phyloP scores from a whole-genome alignment of 371 early-diverging fungal species.

The Parasitella parasitica region DNA sequence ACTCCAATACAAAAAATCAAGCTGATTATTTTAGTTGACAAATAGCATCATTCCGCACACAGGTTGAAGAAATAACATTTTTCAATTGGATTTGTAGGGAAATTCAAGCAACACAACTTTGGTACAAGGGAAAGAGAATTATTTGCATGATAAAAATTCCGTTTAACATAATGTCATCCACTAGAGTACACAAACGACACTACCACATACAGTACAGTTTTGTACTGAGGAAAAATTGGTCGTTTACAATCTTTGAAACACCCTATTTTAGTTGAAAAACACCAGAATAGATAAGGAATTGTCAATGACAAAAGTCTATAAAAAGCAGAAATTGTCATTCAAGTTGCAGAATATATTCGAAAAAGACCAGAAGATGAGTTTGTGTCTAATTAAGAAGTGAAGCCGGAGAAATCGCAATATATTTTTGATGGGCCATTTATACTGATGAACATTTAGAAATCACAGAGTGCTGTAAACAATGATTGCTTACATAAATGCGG shows the following conservation, averaged over 20 bases:
- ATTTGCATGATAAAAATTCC: not conserved
- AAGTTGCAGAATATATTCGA: conserved; percentile 11
- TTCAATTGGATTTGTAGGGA: not conserved
- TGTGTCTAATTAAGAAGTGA: not conserved
- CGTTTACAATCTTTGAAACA: no score
- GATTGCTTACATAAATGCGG: no score
- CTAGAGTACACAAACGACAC: no score
- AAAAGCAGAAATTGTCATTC: not conserved
- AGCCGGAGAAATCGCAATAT: not conserved
- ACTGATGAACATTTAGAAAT: no score
- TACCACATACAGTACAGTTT: no score
- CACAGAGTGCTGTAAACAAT: no score
- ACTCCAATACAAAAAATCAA: not conserved
- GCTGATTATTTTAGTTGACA: not conserved
- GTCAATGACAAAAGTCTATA: not conserved
- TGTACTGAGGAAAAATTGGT: no score
- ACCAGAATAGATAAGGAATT: not conserved
- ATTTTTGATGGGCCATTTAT: not conserved
- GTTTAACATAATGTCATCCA: no score
- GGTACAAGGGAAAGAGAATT: not conserved
- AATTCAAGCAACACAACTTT: not conserved
- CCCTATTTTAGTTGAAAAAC: not conserved
- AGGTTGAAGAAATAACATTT: not conserved
- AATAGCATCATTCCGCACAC: not conserved
- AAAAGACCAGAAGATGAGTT: conserved; percentile 4